A percentile compares a stretch with the other conserved stretches of the same genome.
Conservation (phyloP, 2,329 filamentous ascomycete genomes). For the Escovopsis sp. region DNA sequence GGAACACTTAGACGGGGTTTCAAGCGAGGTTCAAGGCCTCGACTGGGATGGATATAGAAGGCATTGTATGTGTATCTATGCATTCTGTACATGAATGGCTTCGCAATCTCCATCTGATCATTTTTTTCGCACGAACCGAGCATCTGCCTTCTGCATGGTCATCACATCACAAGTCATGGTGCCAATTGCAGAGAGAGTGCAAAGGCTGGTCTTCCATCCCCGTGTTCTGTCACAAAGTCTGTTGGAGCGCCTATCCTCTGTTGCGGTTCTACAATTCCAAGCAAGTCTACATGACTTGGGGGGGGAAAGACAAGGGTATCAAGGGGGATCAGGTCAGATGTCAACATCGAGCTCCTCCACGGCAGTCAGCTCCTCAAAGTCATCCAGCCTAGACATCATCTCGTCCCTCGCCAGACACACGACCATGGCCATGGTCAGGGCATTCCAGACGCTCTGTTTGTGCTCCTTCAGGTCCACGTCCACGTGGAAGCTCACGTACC, state of each 20-base stretch:
- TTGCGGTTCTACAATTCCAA: background rate
- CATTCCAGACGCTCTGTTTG: conserved; percentile 30
- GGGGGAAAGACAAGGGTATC: too few relatives aligned
- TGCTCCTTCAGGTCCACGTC: conserved; percentile 24
- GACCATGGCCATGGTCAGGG: conserved; percentile 25
- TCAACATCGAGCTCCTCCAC: conserved; percentile 19
- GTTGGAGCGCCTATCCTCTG: too few relatives aligned
- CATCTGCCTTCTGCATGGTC: too few relatives aligned
- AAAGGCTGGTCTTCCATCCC: too few relatives aligned
- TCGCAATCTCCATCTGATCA: conserved; percentile 12
- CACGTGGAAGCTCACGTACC: conserved; percentile 29
- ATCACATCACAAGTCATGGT: too few relatives aligned
- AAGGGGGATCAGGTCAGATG: conserved; percentile 11
- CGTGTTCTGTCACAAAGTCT: too few relatives aligned
- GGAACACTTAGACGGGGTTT: conserved; percentile 10
- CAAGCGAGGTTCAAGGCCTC: conserved; percentile 7
- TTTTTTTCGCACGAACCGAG: too few relatives aligned
- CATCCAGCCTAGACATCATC: conserved; percentile 17
- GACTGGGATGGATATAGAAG: conserved; percentile 10
- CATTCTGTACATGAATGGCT: background rate
- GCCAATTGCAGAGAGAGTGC: too few relatives aligned
- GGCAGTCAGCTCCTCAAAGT: conserved; percentile 19
- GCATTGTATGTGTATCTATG: conserved; percentile 6
- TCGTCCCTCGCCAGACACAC: conserved; percentile 27
- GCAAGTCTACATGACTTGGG: background rate